These are phyloP conservation scores for Thoreauomyces humboldtii DNA, from an alignment of 192 early-diverging fungal genomes.

Conservation along the genomic window DNA sequence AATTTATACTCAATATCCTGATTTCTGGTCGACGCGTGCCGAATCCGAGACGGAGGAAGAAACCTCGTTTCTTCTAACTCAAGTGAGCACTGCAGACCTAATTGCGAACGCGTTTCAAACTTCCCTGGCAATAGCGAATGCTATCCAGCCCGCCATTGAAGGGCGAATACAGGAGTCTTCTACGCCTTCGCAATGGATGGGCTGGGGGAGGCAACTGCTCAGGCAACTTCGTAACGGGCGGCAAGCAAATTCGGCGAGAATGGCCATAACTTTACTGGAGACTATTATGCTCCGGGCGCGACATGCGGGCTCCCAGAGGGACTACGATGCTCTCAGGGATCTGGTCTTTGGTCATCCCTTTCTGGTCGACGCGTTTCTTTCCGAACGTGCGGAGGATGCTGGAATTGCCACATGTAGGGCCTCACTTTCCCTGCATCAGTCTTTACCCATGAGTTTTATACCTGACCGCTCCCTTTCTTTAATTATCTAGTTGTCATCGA, in stretches of 20 bases:
- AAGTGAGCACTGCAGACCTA: not conserved
- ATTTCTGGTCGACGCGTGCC: not conserved
- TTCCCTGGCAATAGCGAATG: no score
- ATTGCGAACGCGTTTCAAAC: no score
- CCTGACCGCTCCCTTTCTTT: no score
- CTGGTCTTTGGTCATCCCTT: constrained; percentile 39
- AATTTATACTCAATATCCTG: not conserved
- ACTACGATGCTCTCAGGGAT: constrained; percentile 4
- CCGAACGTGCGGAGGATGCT: not conserved
- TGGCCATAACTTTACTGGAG: no score
- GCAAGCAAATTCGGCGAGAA: no score
- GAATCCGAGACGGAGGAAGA: not conserved
- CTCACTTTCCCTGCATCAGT: no score
- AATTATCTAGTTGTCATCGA: not conserved
- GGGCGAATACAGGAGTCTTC: no score
- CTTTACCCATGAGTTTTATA: no score
- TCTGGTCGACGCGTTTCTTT: constrained; percentile 26
- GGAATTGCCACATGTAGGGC: not conserved
- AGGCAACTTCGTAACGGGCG: no score
- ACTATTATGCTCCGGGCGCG: not conserved
- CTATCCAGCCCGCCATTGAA: no score
- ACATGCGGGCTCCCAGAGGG: not conserved
- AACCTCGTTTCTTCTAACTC: not conserved
- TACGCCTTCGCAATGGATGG: no score
- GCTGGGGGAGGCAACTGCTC: no score